Evolutionary conservation across 2,329 filamentous ascomycete species (phyloP).

Genomic region (Pseudogymnoascus sp.): DNA sequence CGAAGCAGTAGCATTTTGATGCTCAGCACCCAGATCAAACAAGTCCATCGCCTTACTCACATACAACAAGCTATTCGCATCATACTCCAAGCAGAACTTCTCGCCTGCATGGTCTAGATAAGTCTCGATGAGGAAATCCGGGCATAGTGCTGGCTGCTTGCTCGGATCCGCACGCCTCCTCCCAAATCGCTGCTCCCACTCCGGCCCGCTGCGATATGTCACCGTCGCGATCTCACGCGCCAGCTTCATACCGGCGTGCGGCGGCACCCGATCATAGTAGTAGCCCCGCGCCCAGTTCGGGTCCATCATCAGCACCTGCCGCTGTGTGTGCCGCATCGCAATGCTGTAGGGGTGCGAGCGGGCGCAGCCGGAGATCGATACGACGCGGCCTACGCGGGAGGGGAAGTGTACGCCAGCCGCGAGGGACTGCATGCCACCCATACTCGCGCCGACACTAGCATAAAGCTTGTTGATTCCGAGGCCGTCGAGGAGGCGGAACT

Average conservation of each 20-base stretch:
- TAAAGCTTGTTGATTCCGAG: conserved; percentile 72
- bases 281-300: conserved; percentile 93
- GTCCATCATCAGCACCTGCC: conserved; percentile 98
- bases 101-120: conserved; percentile 97
- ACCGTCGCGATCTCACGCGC: conserved; percentile 96
- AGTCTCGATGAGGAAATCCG: conserved; percentile 95
- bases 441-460: conserved; percentile 89
- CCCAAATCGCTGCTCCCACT: conserved; percentile 95
- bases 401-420: conserved; percentile 80
- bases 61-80: conserved; percentile 90
- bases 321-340: conserved; percentile 95
- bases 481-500: conserved; percentile 78
- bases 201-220: conserved; percentile 90
- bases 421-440: conserved; percentile 97
- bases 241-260: conserved; percentile 95
- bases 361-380: conserved; percentile 87
- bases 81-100: conserved; percentile 95
- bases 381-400: conserved; percentile 69
- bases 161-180: conserved; percentile 75
- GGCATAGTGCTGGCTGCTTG: conserved; percentile 86
- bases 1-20: conserved; percentile 53
- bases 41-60: conserved; percentile 99
- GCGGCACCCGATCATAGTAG: conserved; percentile 82
- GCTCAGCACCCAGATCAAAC: conserved; percentile 75
- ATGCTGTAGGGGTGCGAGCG: conserved; percentile 96